phyloP scores from a whole-genome alignment of 345 rosid genomes.

The Linum tenue region DNA sequence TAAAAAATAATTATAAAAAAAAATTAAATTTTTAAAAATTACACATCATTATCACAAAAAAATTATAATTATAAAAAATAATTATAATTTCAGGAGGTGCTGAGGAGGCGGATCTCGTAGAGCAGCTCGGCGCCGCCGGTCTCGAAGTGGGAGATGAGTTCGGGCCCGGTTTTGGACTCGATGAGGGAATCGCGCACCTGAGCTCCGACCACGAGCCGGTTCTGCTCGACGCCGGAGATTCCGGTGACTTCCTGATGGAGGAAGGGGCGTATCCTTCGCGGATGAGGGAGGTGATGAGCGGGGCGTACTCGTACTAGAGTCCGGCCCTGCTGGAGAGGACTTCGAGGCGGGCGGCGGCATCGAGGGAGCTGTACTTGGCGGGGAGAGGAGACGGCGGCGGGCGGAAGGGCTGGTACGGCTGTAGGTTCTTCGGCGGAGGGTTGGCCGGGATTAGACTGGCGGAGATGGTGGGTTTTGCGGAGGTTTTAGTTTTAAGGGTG shows the following conservation, averaged over 20 bases:
- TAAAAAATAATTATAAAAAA: too few relatives aligned
- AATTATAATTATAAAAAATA: too few relatives aligned
- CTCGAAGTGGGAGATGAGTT: constrained; percentile 49
- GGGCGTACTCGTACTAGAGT: constrained; percentile 83
- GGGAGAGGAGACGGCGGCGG: constrained; percentile 92
- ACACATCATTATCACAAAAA: too few relatives aligned
- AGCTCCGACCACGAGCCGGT: constrained; percentile 64
- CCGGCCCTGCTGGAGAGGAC: constrained; percentile 68
- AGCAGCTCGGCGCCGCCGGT: constrained; percentile 64
- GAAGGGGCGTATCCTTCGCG: constrained; percentile 74
- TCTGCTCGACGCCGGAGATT: constrained; percentile 76
- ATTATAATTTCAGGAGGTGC: too few relatives aligned
- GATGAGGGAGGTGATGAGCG: constrained; percentile 60
- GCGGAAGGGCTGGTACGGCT: constrained; percentile 73
- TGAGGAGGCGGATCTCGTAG: constrained; percentile 69
- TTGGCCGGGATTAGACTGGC: constrained; percentile 31
- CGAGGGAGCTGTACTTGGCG: constrained; percentile 51
- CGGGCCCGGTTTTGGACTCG: constrained; percentile 46
- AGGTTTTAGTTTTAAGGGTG: constrained; percentile 10
- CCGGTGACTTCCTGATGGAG: constrained; percentile 62
- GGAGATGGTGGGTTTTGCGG: constrained; percentile 25
- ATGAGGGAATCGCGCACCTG: constrained; percentile 61
- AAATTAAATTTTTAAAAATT: too few relatives aligned
- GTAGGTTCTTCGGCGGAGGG: constrained; percentile 24
- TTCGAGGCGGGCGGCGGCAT: constrained; percentile 49